phyloP scores from a whole-genome alignment of 768 basidiomycete genomes.

The Podaxis sp. region DNA sequence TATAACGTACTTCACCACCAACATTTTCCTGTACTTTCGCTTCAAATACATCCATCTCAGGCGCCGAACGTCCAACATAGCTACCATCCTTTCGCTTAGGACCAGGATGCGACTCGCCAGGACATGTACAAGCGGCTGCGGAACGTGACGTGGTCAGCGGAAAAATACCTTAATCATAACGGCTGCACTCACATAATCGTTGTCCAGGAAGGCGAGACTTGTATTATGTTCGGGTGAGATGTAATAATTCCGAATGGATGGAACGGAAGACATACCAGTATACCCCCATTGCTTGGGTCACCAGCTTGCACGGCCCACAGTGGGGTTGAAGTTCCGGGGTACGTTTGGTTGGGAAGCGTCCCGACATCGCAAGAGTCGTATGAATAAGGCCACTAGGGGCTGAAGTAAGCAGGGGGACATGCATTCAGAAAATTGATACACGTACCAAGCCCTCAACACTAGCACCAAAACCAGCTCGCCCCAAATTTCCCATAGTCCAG shows the following conservation, averaged over 20 bases:
- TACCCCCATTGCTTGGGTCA: constrained; percentile 38
- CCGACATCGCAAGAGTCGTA: constrained; percentile 80
- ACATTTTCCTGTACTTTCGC: constrained; percentile 35
- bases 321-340: constrained; percentile 52
- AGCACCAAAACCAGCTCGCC: constrained; percentile 28
- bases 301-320: constrained; percentile 42
- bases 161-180: neutral
- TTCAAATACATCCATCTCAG: constrained; percentile 70
- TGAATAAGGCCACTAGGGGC: constrained; percentile 57
- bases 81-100: constrained; percentile 43
- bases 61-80: constrained; percentile 61
- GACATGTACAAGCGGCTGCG: constrained; percentile 37
- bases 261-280: constrained; percentile 25
- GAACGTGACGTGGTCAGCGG: neutral
- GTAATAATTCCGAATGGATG: neutral
- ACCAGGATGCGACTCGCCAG: constrained; percentile 41
- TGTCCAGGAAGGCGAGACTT: constrained; percentile 72
- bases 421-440: neutral
- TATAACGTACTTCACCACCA: constrained; percentile 25
- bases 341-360: constrained; percentile 74
- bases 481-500: constrained; percentile 80
- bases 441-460: constrained; percentile 58
- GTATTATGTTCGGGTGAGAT: neutral
- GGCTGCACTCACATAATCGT: constrained; percentile 28
- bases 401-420: neutral